Evolutionary conservation across 192 early-diverging fungal species (phyloP).

Genomic region (Coemansia sp.): DNA sequence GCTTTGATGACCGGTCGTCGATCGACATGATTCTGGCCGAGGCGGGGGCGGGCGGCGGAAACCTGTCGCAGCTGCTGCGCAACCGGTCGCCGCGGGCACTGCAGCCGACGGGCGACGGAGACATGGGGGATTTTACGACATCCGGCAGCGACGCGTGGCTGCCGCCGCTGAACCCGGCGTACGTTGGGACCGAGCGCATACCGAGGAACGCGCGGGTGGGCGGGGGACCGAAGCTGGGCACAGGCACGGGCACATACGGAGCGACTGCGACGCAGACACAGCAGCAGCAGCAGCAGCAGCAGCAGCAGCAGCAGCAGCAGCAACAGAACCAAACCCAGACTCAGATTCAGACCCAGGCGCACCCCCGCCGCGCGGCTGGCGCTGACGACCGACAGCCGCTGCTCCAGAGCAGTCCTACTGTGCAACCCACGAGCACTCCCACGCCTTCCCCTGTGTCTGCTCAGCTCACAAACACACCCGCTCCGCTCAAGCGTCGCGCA

Average conservation of each 20-base stretch:
- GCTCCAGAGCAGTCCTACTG: constrained; percentile 4
- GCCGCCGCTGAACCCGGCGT: constrained; percentile 34
- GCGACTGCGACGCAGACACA: constrained; percentile 4
- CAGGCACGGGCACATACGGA: background rate
- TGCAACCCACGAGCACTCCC: no score
- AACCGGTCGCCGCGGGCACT: constrained; percentile 27
- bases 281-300: constrained; percentile 9
- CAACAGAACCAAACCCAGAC: background rate
- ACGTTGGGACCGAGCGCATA: constrained; percentile 30
- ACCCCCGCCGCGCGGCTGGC: background rate
- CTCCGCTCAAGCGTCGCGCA: constrained; percentile 21
- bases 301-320: background rate
- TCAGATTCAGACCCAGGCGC: background rate
- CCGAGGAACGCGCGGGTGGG: constrained; percentile 46
- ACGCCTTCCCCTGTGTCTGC: no score
- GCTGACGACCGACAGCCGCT: constrained; percentile 10
- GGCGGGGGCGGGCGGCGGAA: constrained; percentile 17
- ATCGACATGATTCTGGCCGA: constrained; percentile 41
- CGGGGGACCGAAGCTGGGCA: no score
- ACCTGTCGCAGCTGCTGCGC: constrained; percentile 42
- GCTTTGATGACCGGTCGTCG: constrained; percentile 40
- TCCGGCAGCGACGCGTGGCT: constrained; percentile 3
- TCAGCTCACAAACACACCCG: no score
- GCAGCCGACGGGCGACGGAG: background rate
- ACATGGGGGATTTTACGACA: background rate